These are phyloP conservation scores for Daldinia sp. DNA, from an alignment of 2,329 filamentous ascomycete species.

Conservation along the genomic window DNA sequence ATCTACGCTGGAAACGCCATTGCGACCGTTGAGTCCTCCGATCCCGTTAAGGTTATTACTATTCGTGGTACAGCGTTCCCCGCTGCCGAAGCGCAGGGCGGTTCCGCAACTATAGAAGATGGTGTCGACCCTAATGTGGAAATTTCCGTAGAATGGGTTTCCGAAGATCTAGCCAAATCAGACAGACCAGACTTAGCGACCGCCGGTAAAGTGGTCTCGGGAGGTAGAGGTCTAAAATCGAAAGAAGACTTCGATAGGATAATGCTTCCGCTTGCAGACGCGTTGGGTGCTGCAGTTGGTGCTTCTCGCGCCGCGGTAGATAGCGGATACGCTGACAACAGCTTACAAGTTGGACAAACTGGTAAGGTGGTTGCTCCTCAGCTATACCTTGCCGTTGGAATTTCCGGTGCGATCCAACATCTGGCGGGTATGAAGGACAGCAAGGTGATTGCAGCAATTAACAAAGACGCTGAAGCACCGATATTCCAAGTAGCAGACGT, in stretches of 20 bases:
- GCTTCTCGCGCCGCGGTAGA: conserved; percentile 96
- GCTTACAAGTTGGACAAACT: conserved; percentile 96
- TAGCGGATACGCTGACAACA: conserved; percentile 98
- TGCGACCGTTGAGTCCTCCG: conserved; percentile 90
- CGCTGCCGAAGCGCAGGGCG: conserved; percentile 76
- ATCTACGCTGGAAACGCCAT: conserved; percentile 99
- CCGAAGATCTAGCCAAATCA: conserved; percentile 91
- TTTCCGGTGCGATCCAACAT: conserved; percentile 97
- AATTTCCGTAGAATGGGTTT: conserved; percentile 85
- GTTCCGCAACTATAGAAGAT: conserved; percentile 81
- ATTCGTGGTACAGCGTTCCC: conserved; percentile 94
- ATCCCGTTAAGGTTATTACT: conserved; percentile 88
- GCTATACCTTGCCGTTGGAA: conserved; percentile 94
- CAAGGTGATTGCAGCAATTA: conserved; percentile 98
- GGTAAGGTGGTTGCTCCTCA: conserved; percentile 98
- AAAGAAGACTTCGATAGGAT: conserved; percentile 97
- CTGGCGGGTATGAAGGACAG: conserved; percentile 99
- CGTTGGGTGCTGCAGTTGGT: conserved; percentile 93
- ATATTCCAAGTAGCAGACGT: conserved; percentile 99
- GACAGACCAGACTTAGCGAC: conserved; percentile 94
- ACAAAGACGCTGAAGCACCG: conserved; percentile 96
- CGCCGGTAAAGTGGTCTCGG: conserved; percentile 90
- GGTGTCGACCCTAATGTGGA: conserved; percentile 86
- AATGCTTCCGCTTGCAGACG: conserved; percentile 92
- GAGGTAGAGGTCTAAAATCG: conserved; percentile 93